Conservation (phyloP, 1,139 yeast genomes). For the Suhomyces maxii region DNA sequence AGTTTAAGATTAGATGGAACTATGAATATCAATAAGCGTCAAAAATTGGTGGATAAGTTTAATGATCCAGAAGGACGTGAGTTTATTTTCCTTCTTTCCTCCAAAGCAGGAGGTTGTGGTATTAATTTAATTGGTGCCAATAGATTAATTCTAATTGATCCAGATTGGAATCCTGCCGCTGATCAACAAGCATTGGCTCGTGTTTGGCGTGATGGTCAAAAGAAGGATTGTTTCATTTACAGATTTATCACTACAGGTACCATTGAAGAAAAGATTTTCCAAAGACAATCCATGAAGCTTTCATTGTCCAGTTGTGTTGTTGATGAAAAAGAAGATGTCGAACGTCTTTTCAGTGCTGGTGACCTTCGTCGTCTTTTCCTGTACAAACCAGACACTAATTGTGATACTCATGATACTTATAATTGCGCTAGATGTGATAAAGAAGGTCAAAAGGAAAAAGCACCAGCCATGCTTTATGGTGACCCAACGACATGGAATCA, state of each 20-base stretch:
- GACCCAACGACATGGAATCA: conserved; percentile 99
- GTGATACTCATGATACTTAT: conserved; percentile 93
- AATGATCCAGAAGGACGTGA: conserved; percentile 89
- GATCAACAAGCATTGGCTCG: conserved; percentile 98
- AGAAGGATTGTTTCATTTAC: conserved; percentile 93
- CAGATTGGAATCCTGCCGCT: conserved; percentile 99
- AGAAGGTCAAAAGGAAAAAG: conserved; percentile 56
- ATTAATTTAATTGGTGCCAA: conserved; percentile 96
- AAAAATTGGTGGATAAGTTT: conserved; percentile 85
- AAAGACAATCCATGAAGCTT: conserved; percentile 94
- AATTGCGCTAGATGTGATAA: conserved; percentile 78
- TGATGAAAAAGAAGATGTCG: conserved; percentile 95
- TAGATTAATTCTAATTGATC: conserved; percentile 82
- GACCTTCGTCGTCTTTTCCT: conserved; percentile 74
- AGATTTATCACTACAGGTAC: conserved; percentile 93
- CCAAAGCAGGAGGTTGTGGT: conserved; percentile 99
- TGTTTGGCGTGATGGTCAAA: conserved; percentile 99
- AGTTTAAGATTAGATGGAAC: conserved; percentile 89
- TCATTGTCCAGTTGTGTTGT: conserved; percentile 94
- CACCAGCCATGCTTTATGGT: conserved; percentile 94
- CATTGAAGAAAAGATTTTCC: conserved; percentile 89
- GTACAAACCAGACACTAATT: conserved; percentile 64
- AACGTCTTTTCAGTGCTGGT: conserved; percentile 83
- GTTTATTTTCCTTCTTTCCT: conserved; percentile 82
- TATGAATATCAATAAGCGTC: conserved; percentile 88